Conservation (phyloP, 1,284 basidiomycete species). For the Cerioporus squamosus region DNA sequence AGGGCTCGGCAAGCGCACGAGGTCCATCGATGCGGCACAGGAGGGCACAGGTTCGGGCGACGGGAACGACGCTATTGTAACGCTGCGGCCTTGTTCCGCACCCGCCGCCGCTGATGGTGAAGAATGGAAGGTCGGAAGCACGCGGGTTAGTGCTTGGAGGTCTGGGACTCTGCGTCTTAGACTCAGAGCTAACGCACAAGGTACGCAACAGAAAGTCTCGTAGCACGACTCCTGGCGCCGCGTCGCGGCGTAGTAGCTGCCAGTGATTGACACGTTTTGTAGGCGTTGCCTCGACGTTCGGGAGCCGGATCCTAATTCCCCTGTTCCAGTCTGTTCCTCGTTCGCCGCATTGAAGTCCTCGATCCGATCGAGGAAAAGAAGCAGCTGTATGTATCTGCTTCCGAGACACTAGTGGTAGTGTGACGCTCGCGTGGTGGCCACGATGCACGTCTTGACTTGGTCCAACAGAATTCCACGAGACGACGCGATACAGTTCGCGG, state of each 20-base stretch:
- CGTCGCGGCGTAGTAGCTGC: too few relatives aligned
- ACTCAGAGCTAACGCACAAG: neutral
- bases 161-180: too few relatives aligned
- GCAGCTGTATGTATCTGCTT: neutral
- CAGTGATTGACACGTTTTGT: slow-evolving; percentile 19
- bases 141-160: neutral
- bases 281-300: slow-evolving; percentile 1
- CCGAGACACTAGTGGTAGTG: neutral
- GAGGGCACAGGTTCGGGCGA: too few relatives aligned
- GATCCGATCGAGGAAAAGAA: slow-evolving; percentile 15
- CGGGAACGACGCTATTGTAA: neutral
- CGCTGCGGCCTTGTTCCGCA: neutral
- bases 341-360: slow-evolving; percentile 1
- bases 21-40: too few relatives aligned
- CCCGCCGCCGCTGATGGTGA: neutral
- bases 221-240: neutral
- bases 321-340: too few relatives aligned
- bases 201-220: slow-evolving; percentile 7
- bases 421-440: slow-evolving; percentile 3
- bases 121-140: neutral
- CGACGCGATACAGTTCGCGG: neutral
- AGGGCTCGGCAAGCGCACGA: too few relatives aligned
- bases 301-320: too few relatives aligned
- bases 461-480: neutral
- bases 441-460: neutral